Conservation (phyloP, 1,284 basidiomycete genomes). For the Trichosporon sp. region DNA sequence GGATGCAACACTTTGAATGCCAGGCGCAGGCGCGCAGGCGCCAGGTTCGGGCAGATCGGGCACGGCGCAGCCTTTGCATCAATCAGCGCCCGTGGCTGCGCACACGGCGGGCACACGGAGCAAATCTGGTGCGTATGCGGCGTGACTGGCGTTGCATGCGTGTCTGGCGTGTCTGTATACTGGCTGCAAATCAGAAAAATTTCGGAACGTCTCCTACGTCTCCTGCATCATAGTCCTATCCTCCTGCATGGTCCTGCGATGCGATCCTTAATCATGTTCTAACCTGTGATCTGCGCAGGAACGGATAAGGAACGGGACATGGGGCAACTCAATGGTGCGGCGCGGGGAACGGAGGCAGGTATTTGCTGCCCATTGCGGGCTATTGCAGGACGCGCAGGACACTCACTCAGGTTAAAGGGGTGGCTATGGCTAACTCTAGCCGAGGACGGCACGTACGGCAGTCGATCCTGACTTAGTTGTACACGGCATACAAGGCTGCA, state of each 20-base stretch:
- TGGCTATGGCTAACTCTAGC: too few relatives aligned
- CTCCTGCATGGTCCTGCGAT: too few relatives aligned
- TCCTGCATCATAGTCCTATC: neutral
- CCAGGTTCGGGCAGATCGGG: neutral
- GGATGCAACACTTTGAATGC: neutral
- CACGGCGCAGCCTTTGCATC: neutral
- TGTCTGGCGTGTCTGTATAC: too few relatives aligned
- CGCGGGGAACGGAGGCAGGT: neutral
- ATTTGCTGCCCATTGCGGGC: too few relatives aligned
- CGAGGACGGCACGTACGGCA: neutral
- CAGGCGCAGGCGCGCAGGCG: too few relatives aligned
- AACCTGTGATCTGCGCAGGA: slow-evolving; percentile 9
- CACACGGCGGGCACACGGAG: neutral
- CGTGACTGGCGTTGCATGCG: too few relatives aligned
- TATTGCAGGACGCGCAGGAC: neutral
- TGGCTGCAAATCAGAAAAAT: neutral
- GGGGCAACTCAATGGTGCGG: neutral
- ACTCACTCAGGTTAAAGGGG: neutral
- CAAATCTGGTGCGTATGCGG: too few relatives aligned
- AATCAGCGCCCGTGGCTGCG: neutral
- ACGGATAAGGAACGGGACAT: neutral
- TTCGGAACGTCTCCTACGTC: neutral
- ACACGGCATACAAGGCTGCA: neutral
- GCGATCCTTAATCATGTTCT: neutral
- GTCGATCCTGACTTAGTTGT: too few relatives aligned